These are phyloP conservation scores for Sclerotinia borealis DNA, from an alignment of 2,329 filamentous ascomycete genomes.

Conservation along the genomic window DNA sequence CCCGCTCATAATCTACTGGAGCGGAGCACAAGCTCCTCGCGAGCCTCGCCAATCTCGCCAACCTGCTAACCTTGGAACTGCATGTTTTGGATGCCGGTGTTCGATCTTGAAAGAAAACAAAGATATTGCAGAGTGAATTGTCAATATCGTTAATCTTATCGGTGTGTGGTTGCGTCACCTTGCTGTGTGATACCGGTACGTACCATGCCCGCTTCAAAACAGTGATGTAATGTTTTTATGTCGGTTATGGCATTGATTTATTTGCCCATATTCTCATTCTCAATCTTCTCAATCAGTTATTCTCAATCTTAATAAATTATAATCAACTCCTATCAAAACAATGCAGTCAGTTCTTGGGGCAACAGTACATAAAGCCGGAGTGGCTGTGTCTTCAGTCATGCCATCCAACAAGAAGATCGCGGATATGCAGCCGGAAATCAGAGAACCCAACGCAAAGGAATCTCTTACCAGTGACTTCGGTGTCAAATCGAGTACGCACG, in stretches of 20 bases:
- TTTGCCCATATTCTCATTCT: neutral
- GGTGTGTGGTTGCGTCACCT: neutral
- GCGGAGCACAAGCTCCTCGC: neutral
- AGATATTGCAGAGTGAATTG: neutral
- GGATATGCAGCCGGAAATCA: conserved; percentile 39
- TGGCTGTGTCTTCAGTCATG: conserved; percentile 20
- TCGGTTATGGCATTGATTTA: neutral
- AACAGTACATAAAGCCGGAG: conserved; percentile 20
- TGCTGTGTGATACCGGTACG: neutral
- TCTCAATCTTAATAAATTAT: neutral
- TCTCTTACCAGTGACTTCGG: conserved; percentile 73
- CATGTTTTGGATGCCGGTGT: too few relatives aligned
- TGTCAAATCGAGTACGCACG: conserved; percentile 64
- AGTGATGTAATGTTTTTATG: neutral
- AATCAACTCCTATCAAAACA: neutral
- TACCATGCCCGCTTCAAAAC: neutral
- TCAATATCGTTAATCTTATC: neutral
- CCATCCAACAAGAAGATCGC: conserved; percentile 27
- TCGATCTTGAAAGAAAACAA: neutral
- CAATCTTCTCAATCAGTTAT: neutral
- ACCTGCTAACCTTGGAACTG: neutral
- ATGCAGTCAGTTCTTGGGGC: conserved; percentile 10
- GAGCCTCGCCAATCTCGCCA: too few relatives aligned
- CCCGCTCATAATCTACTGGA: neutral
- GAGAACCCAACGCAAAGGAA: conserved; percentile 51